Base-by-base conservation (phyloP, 2,329 filamentous ascomycete genomes). In the Aspergillus fijiensis region DNA sequence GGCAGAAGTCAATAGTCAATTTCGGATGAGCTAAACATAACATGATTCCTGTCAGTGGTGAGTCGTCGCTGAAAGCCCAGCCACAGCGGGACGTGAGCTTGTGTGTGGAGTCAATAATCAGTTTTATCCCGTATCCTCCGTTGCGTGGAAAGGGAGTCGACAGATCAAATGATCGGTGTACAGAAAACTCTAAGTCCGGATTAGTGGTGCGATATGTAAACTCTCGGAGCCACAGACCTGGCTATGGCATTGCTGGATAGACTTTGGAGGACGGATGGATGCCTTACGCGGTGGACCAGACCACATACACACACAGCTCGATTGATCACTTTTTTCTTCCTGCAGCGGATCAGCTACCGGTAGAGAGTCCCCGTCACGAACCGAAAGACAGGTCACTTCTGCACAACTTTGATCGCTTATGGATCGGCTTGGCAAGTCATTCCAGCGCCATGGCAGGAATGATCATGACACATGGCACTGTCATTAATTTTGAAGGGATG, bases 111-210 rank as follows among this genome's bases (percentile, higher is more conserved):
- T 33, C 49, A 57, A 47, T n/a, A 47, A 31, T 48, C 49, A 10
- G 12, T 50, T 19, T 57, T 31, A 27, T 25, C 48, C 49, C 55
- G 35, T 33, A 49, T 31, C 49, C 23, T 10, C 16, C 19, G 53
- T 23, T 7, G 42, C 9, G 45, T 33, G 19, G 25, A 54, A 49
- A n/a, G 12, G 51, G 52, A 62, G 49, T 51, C 58, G 61, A 61
- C 61, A 49, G 50, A 62, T 65, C 63, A 50, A 59, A 59, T 63
- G 51, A 54, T 63, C 63, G 61, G 61, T 65, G 63, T 63, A 55
- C 48, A 54, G 45, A 51, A 29, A 27, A 50, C 39, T 49, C 51
- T 51, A 54, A 59, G 27, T 61, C 57, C 57, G 56, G 56, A 39
- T 45, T 55, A 52, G 33, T 47, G 48, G 50, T 53, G 47, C 58